Evolutionary conservation across 73 alveolate genomes (phyloP).

Genomic region (Symbiodinium natans): DNA sequence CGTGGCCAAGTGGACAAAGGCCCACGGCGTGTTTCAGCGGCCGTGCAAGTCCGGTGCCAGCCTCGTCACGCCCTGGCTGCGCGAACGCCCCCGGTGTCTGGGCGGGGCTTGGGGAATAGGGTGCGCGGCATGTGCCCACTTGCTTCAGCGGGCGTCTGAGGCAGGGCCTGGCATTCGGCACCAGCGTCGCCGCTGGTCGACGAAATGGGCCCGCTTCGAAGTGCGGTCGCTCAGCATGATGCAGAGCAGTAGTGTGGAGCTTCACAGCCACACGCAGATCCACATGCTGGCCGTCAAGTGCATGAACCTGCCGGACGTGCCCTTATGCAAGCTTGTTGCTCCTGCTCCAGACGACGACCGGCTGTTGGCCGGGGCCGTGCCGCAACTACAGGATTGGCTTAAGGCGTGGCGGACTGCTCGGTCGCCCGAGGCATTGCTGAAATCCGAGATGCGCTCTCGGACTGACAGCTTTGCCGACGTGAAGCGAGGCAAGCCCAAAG

Average conservation of each 20-base stretch:
- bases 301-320: background rate
- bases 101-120: background rate
- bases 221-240: background rate
- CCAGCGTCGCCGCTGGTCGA: background rate
- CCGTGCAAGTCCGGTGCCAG: no score
- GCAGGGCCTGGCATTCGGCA: background rate
- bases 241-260: background rate
- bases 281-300: background rate
- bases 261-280: background rate
- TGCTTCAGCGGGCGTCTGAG: background rate
- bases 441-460: background rate
- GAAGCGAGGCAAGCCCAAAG: background rate
- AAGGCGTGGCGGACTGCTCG: background rate
- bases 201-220: conserved; percentile 19
- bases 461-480: background rate
- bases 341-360: background rate
- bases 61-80: no score
- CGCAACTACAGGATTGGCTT: background rate
- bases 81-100: background rate
- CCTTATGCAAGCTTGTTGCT: background rate
- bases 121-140: conserved; percentile 3
- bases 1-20: no score
- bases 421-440: background rate
- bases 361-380: background rate
- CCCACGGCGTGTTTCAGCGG: no score